These are phyloP conservation scores for Globisporangium middletonii DNA, from an alignment of 352 stramenopile genomes.

Conservation along the genomic window DNA sequence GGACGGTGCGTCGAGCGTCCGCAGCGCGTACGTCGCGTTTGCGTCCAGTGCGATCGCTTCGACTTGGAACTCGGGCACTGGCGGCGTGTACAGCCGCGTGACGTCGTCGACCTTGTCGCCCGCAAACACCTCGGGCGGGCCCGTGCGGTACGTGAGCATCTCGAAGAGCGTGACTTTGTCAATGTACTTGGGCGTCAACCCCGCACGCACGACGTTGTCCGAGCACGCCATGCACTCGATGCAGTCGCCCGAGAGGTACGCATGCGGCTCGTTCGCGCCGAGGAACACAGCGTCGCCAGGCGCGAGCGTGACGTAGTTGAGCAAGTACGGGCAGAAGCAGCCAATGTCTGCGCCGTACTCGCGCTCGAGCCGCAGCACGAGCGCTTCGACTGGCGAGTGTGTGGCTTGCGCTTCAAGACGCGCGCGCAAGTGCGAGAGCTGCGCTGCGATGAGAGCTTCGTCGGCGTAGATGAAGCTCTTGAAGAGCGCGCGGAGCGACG, in stretches of 20 bases:
- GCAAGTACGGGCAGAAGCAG: slow-evolving; percentile 95
- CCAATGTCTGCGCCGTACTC: slow-evolving; percentile 97
- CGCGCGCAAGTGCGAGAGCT: slow-evolving; percentile 74
- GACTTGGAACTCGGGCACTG: slow-evolving; percentile 91
- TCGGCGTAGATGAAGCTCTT: slow-evolving; percentile 76
- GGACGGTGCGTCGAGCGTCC: slow-evolving; percentile 32
- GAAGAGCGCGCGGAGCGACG: slow-evolving; percentile 65
- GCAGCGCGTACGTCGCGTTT: slow-evolving; percentile 29
- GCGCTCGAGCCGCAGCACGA: slow-evolving; percentile 89
- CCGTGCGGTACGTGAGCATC: slow-evolving; percentile 96
- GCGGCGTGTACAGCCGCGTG: slow-evolving; percentile 84
- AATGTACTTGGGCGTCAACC: slow-evolving; percentile 98
- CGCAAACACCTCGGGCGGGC: slow-evolving; percentile 40
- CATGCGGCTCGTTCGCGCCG: slow-evolving; percentile 98
- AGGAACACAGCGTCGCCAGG: slow-evolving; percentile 97
- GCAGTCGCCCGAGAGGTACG: slow-evolving; percentile 95
- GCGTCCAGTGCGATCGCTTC: slow-evolving; percentile 44
- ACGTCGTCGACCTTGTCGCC: slow-evolving; percentile 45
- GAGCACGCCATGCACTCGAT: slow-evolving; percentile 99
- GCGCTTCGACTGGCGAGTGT: slow-evolving; percentile 48
- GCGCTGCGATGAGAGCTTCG: slow-evolving; percentile 43
- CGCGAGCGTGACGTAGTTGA: slow-evolving; percentile 97
- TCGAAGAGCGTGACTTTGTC: slow-evolving; percentile 96
- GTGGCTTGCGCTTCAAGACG: slow-evolving; percentile 42
- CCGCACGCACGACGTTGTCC: slow-evolving; percentile 99